These are phyloP conservation scores for Artemisia tridentata DNA, from an alignment of 129 eudicot genomes.

Conservation along the genomic window DNA sequence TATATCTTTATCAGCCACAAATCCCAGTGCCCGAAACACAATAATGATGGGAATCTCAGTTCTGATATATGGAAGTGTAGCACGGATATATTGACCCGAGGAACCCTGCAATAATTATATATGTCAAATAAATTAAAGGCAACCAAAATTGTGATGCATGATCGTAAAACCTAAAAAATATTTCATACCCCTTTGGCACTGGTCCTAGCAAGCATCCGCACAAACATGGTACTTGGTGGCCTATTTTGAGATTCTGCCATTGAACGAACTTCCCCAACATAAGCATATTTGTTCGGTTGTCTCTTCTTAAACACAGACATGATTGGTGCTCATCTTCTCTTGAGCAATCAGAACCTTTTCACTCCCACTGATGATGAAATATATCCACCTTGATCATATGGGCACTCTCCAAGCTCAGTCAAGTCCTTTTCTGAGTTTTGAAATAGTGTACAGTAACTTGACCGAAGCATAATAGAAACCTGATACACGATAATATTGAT, in stretches of 20 bases:
- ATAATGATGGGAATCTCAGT: slow-evolving; percentile 88
- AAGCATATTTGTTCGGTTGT: slow-evolving; percentile 97
- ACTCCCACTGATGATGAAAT: slow-evolving; percentile 95
- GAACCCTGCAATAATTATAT: slow-evolving; percentile 59
- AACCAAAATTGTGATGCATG: neutral
- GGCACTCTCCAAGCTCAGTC: slow-evolving; percentile 96
- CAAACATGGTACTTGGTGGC: slow-evolving; percentile 95
- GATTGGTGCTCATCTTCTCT: slow-evolving; percentile 98
- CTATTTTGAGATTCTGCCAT: slow-evolving; percentile 89
- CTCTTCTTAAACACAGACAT: slow-evolving; percentile 94
- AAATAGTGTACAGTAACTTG: slow-evolving; percentile 83
- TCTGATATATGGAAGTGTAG: slow-evolving; percentile 89
- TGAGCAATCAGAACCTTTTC: slow-evolving; percentile 95
- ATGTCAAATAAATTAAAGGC: neutral
- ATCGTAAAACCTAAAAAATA: neutral
- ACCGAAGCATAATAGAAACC: slow-evolving; percentile 98
- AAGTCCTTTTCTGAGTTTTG: slow-evolving; percentile 91
- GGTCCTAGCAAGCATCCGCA: slow-evolving; percentile 86
- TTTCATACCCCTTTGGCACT: slow-evolving; percentile 88
- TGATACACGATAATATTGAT: slow-evolving; percentile 21
- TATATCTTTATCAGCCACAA: slow-evolving; percentile 95
- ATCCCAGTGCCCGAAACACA: slow-evolving; percentile 88
- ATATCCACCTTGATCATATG: slow-evolving; percentile 97
- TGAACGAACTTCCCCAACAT: slow-evolving; percentile 89
- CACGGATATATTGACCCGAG: slow-evolving; percentile 91